Conservation (phyloP, 306 rosid genomes). For the Echinosophora koreensis region DNA sequence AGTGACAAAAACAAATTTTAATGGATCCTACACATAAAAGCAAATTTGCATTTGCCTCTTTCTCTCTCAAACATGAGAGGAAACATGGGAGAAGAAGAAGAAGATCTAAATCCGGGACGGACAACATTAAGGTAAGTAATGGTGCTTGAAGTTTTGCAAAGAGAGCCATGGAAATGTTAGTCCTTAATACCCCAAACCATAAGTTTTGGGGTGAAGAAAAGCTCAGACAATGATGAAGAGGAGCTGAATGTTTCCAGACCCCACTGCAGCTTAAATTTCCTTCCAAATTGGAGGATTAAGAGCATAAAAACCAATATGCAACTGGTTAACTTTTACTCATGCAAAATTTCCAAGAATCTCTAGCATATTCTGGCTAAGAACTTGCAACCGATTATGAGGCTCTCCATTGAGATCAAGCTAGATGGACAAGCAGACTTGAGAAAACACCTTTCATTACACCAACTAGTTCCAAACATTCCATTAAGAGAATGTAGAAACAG, state of each 20-base stretch:
- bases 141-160: background rate
- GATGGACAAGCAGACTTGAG: background rate
- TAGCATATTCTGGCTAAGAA: background rate
- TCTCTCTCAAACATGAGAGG: too few relatives aligned
- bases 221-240: background rate
- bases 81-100: too few relatives aligned
- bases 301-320: constrained; percentile 14
- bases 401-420: background rate
- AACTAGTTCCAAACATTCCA: constrained; percentile 1
- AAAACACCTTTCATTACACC: background rate
- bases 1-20: too few relatives aligned
- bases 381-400: background rate
- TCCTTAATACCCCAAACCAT: background rate
- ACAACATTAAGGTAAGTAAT: background rate
- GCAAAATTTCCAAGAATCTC: constrained; percentile 2
- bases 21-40: too few relatives aligned
- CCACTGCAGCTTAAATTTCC: background rate
- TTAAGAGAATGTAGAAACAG: constrained; percentile 15
- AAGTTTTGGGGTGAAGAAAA: background rate
- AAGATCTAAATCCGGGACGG: too few relatives aligned
- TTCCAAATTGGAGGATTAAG: background rate
- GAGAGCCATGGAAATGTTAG: background rate
- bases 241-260: background rate
- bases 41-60: too few relatives aligned
- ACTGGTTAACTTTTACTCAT: background rate